These are phyloP conservation scores for Sugiyamaella floridensis DNA, from an alignment of 805 yeast genomes.

Conservation along the genomic window DNA sequence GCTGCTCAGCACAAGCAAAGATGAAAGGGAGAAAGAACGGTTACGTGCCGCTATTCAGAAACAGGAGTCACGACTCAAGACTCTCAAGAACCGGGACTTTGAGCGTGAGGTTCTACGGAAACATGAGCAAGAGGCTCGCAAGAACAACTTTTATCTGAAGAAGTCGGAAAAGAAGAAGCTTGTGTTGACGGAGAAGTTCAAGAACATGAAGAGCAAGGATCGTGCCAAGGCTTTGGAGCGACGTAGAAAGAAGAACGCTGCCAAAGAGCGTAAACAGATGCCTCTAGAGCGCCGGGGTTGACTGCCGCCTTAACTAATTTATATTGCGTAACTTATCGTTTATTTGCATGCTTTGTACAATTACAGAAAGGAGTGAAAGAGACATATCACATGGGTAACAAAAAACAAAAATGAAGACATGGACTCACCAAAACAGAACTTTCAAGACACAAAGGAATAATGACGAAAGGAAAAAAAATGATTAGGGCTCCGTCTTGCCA, in stretches of 20 bases:
- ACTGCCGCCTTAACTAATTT: neutral
- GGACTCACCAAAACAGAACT: neutral
- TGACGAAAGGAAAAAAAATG: neutral
- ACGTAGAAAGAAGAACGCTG: constrained; percentile 32
- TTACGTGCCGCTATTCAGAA: constrained; percentile 30
- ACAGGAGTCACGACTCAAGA: constrained; percentile 41
- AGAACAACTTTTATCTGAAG: constrained; percentile 46
- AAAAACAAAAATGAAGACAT: too few relatives aligned
- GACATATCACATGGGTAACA: too few relatives aligned
- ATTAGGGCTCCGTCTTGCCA: constrained; percentile 17
- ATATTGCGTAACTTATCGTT: neutral
- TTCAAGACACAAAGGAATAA: neutral
- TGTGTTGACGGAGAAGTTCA: constrained; percentile 31
- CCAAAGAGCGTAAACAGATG: constrained; percentile 33
- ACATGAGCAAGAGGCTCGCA: constrained; percentile 74
- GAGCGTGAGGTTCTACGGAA: constrained; percentile 59
- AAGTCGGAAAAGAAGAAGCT: constrained; percentile 33
- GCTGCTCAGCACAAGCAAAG: constrained; percentile 40
- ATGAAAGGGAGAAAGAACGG: constrained; percentile 37
- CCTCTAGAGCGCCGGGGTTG: constrained; percentile 29
- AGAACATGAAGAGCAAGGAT: constrained; percentile 32
- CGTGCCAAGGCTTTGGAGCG: constrained; percentile 29
- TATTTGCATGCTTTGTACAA: neutral
- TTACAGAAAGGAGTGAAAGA: neutral
- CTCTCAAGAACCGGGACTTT: constrained; percentile 67